Evolutionary conservation across 371 early-diverging fungal species (phyloP).

Genomic region (Rhizopus arrhizus): DNA sequence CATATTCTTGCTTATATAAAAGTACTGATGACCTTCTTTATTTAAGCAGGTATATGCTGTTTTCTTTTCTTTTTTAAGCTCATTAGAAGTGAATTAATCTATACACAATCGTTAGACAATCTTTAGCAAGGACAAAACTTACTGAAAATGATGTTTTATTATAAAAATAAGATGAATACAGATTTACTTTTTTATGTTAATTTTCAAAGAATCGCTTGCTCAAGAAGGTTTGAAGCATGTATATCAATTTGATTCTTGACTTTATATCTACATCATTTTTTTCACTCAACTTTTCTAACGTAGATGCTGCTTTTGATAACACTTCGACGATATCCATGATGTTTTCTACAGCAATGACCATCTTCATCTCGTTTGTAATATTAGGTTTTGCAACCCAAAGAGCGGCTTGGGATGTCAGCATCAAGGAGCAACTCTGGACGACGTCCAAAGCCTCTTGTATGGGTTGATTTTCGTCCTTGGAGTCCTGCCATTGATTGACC

Average conservation of each 20-base stretch:
- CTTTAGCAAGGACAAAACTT: too few species aligned
- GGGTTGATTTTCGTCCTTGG: not conserved
- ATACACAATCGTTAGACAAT: too few species aligned
- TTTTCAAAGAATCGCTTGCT: constrained; percentile 15
- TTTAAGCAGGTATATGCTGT: too few species aligned
- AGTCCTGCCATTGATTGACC: constrained; percentile 27
- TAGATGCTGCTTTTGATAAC: constrained; percentile 16
- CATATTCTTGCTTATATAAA: too few species aligned
- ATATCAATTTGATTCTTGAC: constrained; percentile 12
- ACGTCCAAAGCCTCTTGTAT: constrained; percentile 18
- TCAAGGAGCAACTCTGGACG: constrained; percentile 29
- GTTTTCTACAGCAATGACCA: constrained; percentile 33
- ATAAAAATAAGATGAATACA: too few species aligned
- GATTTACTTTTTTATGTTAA: not conserved
- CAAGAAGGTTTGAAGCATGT: constrained; percentile 15
- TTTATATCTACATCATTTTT: constrained; percentile 6
- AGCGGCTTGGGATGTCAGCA: constrained; percentile 35
- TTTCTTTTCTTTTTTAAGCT: too few species aligned
- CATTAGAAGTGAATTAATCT: too few species aligned
- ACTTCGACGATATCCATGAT: constrained; percentile 31
- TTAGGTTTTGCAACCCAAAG: constrained; percentile 44
- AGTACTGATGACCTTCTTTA: too few species aligned
- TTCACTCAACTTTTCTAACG: constrained; percentile 15
- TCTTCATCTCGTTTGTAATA: constrained; percentile 20
- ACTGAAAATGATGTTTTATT: too few species aligned